These are phyloP conservation scores for Macadamia tetraphylla DNA, from an alignment of 164 flowering plant genomes.

Conservation along the genomic window DNA sequence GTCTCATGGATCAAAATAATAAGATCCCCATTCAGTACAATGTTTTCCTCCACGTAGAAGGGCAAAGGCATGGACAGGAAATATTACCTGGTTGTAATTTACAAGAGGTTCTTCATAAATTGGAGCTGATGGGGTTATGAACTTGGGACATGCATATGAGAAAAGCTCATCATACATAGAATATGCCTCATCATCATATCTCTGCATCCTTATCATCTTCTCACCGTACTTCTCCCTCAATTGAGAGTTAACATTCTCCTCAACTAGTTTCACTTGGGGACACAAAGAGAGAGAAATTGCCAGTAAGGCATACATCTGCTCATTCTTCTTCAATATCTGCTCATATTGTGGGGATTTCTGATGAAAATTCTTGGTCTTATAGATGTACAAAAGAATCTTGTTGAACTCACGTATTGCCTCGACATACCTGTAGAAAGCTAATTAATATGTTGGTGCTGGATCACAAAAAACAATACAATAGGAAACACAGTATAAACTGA, in stretches of 20 bases:
- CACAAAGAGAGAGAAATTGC: conserved; percentile 84
- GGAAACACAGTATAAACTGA: no score
- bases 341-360: conserved; percentile 97
- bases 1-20: background rate
- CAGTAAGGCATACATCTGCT: conserved; percentile 98
- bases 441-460: background rate
- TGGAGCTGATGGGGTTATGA: conserved; percentile 91
- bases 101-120: conserved; percentile 89
- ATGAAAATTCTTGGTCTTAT: conserved; percentile 89
- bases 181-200: conserved; percentile 92
- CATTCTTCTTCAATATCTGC: conserved; percentile 96
- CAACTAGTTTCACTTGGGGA: conserved; percentile 88
- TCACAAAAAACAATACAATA: background rate
- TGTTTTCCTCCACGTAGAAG: background rate
- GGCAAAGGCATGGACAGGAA: background rate
- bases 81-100: conserved; percentile 87
- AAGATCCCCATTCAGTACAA: background rate
- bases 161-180: conserved; percentile 94
- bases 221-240: conserved; percentile 96
- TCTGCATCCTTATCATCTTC: conserved; percentile 91
- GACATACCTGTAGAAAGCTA: conserved; percentile 51
- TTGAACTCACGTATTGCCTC: conserved; percentile 91
- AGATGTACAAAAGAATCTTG: conserved; percentile 79
- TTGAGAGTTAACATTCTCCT: conserved; percentile 85
- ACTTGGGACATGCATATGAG: conserved; percentile 98